These are phyloP conservation scores for Dipteronia dyeriana DNA, from an alignment of 345 rosid species.

Conservation along the genomic window DNA sequence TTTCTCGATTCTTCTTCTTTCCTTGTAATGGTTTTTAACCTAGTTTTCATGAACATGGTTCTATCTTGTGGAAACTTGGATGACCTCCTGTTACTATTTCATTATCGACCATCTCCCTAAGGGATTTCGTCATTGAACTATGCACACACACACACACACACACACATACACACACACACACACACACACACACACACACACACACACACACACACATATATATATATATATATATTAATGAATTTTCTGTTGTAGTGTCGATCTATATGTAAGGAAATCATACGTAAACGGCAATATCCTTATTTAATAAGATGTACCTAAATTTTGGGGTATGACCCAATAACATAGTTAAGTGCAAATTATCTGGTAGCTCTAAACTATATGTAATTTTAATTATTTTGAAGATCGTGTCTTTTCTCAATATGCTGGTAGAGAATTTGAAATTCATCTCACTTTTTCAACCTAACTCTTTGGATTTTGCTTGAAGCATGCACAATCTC, in stretches of 20 bases:
- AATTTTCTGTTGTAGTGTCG: background rate
- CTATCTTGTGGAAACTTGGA: background rate
- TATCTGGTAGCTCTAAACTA: too few relatives aligned
- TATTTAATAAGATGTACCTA: too few relatives aligned
- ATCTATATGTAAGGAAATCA: background rate
- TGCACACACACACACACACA: too few relatives aligned
- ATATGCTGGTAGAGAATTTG: background rate
- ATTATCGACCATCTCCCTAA: background rate
- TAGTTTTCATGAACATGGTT: background rate
- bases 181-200: too few relatives aligned
- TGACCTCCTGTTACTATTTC: background rate
- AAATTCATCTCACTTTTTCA: background rate
- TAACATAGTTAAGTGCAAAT: background rate
- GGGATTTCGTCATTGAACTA: background rate
- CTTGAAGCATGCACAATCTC: too few relatives aligned
- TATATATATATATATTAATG: background rate
- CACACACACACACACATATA: too few relatives aligned
- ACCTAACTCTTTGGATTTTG: too few relatives aligned
- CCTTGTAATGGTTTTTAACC: too few relatives aligned
- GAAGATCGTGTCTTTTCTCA: background rate
- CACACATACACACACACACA: too few relatives aligned
- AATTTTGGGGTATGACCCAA: background rate
- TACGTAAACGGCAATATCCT: background rate
- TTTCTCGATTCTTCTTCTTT: too few relatives aligned
- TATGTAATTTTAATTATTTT: too few relatives aligned